Percentiles rank a stretch among this genome's conserved stretches.
phyloP scores from a whole-genome alignment of 768 basidiomycete species.

The Lentinula sp. region DNA sequence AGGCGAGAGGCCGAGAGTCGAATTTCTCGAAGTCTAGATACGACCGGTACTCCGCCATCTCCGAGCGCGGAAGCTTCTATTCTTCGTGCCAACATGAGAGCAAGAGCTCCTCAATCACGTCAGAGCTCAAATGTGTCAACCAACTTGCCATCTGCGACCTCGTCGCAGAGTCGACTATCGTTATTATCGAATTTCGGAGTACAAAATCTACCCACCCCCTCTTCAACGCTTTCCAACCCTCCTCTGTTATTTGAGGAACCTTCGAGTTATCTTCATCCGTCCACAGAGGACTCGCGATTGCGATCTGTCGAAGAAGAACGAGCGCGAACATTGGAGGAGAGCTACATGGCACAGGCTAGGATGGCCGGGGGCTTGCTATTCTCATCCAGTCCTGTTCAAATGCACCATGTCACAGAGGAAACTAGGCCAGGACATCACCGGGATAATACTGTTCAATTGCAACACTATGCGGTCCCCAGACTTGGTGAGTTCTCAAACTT shows the following conservation, averaged over 20 bases:
- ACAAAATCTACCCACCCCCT: slow-evolving; percentile 31
- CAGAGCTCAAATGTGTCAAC: slow-evolving; percentile 19
- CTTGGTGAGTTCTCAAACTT: slow-evolving; percentile 12
- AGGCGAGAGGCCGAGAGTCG: slow-evolving; percentile 9
- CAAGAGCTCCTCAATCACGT: slow-evolving; percentile 7
- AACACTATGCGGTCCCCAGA: slow-evolving; percentile 13
- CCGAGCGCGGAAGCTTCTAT: not conserved
- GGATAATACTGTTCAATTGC: slow-evolving; percentile 1
- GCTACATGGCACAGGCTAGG: not conserved
- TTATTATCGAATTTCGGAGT: slow-evolving; percentile 34
- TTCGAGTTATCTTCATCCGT: slow-evolving; percentile 21
- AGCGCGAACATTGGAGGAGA: not conserved
- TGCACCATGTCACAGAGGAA: not conserved
- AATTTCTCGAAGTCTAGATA: slow-evolving; percentile 15
- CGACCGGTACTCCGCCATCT: not conserved
- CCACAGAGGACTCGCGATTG: not conserved
- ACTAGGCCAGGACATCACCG: not conserved
- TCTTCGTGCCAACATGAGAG: not conserved
- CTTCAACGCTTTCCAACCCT: slow-evolving; percentile 21
- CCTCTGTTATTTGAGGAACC: slow-evolving; percentile 38
- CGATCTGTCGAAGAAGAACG: not conserved
- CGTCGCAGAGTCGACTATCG: slow-evolving; percentile 21
- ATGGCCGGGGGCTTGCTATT: not conserved
- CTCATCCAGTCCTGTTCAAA: slow-evolving; percentile 3
- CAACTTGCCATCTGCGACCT: slow-evolving; percentile 14